Percentiles rank a stretch among this genome's conserved stretches.
These are phyloP conservation scores for Candida coquimbonensis DNA, from an alignment of 805 yeast genomes.

Conservation along the genomic window DNA sequence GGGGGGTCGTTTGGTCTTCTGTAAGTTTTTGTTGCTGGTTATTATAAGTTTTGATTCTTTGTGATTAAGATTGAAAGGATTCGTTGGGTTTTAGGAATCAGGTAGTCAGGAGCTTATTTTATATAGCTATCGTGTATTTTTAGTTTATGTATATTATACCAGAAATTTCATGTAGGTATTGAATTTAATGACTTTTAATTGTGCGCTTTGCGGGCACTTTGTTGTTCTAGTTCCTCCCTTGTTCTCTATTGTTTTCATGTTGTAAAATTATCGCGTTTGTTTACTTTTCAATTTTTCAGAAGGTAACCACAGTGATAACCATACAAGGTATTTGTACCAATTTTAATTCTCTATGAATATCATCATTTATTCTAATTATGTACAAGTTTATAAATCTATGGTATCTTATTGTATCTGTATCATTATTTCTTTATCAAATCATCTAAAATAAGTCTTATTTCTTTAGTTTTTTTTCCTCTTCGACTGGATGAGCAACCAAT, in stretches of 20 bases:
- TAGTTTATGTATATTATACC: slow-evolving; percentile 7
- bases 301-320: neutral
- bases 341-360: no score
- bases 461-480: no score
- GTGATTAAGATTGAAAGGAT: no score
- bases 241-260: neutral
- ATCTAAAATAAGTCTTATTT: neutral
- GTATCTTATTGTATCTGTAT: neutral
- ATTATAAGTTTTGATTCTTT: no score
- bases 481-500: neutral
- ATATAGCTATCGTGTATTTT: slow-evolving; percentile 5
- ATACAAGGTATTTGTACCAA: no score
- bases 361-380: neutral
- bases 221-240: neutral
- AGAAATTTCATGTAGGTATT: neutral
- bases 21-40: no score
- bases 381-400: neutral
- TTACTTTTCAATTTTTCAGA: neutral
- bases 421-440: no score
- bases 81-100: neutral
- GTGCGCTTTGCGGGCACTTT: no score
- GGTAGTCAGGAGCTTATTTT: neutral
- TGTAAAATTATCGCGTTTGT: neutral
- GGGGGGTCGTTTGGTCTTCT: no score
- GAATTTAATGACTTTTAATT: no score